phyloP scores from a whole-genome alignment of 1,139 yeast species.

The Suhomyces yuchorum region DNA sequence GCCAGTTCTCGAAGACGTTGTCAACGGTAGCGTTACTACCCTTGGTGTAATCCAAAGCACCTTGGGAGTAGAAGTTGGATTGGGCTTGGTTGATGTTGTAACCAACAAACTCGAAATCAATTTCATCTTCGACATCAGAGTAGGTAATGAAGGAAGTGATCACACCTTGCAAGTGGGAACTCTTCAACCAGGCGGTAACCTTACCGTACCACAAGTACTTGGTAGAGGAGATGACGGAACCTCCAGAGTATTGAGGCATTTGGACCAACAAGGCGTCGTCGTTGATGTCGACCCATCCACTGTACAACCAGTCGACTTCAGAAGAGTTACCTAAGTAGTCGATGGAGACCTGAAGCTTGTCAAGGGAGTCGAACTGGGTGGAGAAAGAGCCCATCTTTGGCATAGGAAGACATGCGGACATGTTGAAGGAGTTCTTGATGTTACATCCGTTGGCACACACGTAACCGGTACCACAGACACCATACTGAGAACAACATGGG shows the following conservation, averaged over 20 bases:
- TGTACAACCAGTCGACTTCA: constrained; percentile 70
- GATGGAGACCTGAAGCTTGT: constrained; percentile 35
- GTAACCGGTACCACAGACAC: constrained; percentile 82
- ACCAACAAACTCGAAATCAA: constrained; percentile 87
- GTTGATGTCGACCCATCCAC: constrained; percentile 62
- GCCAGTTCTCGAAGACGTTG: constrained; percentile 67
- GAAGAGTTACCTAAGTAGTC: constrained; percentile 70
- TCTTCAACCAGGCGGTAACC: constrained; percentile 64
- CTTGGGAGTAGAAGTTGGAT: constrained; percentile 79
- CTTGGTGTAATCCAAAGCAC: constrained; percentile 68
- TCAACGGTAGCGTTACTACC: constrained; percentile 48
- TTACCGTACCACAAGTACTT: constrained; percentile 88
- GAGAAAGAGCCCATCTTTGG: constrained; percentile 41
- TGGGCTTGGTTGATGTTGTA: constrained; percentile 65
- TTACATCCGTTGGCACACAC: constrained; percentile 85
- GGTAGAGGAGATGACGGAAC: constrained; percentile 81
- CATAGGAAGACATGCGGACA: constrained; percentile 69
- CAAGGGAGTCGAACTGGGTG: constrained; percentile 42
- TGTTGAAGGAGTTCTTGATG: constrained; percentile 61
- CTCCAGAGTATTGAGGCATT: constrained; percentile 78
- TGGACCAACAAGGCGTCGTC: constrained; percentile 64
- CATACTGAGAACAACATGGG: constrained; percentile 86
- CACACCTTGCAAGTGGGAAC: constrained; percentile 80
- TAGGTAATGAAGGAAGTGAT: constrained; percentile 82
- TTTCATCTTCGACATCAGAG: constrained; percentile 87